Evolutionary conservation across 208 protist genomes (phyloP), one percentile per base, ranked within the genome.

Genomic region (Trypanosoma boissoni): DNA sequence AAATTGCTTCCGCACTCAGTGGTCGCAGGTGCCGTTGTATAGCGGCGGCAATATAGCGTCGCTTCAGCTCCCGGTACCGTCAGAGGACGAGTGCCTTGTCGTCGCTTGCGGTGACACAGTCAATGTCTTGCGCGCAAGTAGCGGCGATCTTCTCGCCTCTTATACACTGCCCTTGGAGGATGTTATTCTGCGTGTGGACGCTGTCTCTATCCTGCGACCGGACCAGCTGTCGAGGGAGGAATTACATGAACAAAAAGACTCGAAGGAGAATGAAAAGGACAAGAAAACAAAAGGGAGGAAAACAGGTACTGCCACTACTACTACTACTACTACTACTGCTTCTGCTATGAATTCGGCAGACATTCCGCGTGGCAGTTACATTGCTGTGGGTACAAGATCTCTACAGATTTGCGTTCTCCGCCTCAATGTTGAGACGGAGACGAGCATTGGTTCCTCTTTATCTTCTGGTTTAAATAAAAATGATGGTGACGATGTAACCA

Each of bases 11-110:
- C 78, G 85, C 31, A 90, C 78, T 41, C 64, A 63, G 20, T 92
- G 89, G 86, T 80, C 80, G 28, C 86, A 95, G 62, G 51, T 72
- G 28, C 89, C 89, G n/a, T 66, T 92, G 18, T 95, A 88, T 68
- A 92, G 86, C 57, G 89, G 89, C 37, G 89, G 89, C 31, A 82
- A 82, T 34, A 65, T 95, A 28, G 74, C 82, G 12, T 80, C 81
- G 14, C n/a, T 94, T 12, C 64, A 72, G 7, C 52, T 94, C 1
- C 74, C 72, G 0, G 14, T 64, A 14, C 7, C 44, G 9, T 34
- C 31, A 1, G 27, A 59, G 9, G 59, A 70, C 16, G 78, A 88
- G 59, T 83, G 60, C 48, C 72, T 92, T 16, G 83, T 91, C 16
- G 81, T 76, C 55, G 74, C 81, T n/a, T 95, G 85, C 61, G 89